Evolutionary conservation across 129 eudicot genomes (phyloP), one percentile per base, ranked within the genome.

Genomic region (Lactuca sativa): DNA sequence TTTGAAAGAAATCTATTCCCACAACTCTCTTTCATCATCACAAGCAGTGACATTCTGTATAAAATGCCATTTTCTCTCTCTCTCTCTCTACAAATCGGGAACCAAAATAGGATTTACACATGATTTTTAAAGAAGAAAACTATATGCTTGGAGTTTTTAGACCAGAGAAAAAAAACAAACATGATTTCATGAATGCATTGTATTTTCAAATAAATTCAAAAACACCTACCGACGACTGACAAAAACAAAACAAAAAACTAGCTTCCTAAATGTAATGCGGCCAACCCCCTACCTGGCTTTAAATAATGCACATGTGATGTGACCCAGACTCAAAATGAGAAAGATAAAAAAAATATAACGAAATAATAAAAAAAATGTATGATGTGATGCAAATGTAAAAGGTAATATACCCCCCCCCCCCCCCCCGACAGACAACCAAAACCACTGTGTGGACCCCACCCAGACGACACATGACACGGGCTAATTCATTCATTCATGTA

Each of bases 141-240:
- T 56, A 43, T 59, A 64, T 63, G 64, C 59, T 73, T 62, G 60
- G 53, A 25, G 30, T 25, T 25, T 25, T 25, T 25, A 25, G 30
- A 48, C 52, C 70, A 78, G 15, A 65, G 15, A 54, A 66, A 21
- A 56, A 66, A 66, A 38, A 37, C 30, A 25, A 25, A 25, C 30
- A 25, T 25, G 70, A 15, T 67, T 63, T 81, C 88, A 77, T 81
- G 88, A 51, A 74, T 73, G 81, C 87, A 82, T 60, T 66, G 74
- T 78, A 72, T 85, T 73, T 76, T 67, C 52, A 47, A 71, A 75
- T 71, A 73, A 69, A 74, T 66, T 76, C 56, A 69, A 74, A 78
- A 80, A 82, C 78, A 70, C 73, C 81, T 79, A 77, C 57, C n/a
- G 54, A 70, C 14, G 36, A 75, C 49, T 8, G 64, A 44, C 12